Conservation (phyloP, 176 grass and related monocot species). For the Urochloa ruziziensis region DNA sequence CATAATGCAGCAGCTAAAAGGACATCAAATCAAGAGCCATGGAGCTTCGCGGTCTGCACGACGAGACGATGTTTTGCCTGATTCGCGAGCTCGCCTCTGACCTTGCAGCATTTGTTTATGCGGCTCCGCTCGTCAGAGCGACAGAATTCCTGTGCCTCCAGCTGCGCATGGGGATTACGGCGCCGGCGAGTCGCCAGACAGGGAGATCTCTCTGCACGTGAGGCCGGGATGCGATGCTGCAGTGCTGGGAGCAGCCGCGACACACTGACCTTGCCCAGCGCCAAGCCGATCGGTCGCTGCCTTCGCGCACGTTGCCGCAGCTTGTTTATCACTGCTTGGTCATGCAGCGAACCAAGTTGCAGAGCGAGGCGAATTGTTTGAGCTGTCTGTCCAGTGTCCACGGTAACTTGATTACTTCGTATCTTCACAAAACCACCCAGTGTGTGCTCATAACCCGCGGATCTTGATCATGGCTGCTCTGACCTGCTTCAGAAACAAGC, state of each 20-base stretch:
- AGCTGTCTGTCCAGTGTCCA: no score
- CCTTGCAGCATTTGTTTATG: background rate
- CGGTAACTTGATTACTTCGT: background rate
- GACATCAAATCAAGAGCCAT: background rate
- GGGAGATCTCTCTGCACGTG: slow-evolving; percentile 14
- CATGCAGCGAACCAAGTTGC: background rate
- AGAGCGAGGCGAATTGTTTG: no score
- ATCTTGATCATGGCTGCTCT: background rate
- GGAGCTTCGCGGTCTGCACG: background rate
- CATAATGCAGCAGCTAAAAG: background rate
- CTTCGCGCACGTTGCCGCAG: background rate
- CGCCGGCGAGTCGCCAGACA: slow-evolving; percentile 8
- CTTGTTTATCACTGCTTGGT: no score
- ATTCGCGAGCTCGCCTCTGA: background rate
- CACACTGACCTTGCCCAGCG: background rate
- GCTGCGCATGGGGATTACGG: slow-evolving; percentile 26
- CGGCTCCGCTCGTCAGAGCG: background rate
- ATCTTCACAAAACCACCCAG: background rate
- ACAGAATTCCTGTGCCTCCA: slow-evolving; percentile 6
- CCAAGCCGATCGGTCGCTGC: background rate
- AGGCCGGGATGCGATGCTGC: background rate
- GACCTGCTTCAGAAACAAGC: background rate
- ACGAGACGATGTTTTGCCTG: background rate
- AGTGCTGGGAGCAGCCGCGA: background rate
- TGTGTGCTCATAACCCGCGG: background rate